phyloP scores from a whole-genome alignment of 2,329 filamentous ascomycete species.

The Neoscytalidium dimidiatum region DNA sequence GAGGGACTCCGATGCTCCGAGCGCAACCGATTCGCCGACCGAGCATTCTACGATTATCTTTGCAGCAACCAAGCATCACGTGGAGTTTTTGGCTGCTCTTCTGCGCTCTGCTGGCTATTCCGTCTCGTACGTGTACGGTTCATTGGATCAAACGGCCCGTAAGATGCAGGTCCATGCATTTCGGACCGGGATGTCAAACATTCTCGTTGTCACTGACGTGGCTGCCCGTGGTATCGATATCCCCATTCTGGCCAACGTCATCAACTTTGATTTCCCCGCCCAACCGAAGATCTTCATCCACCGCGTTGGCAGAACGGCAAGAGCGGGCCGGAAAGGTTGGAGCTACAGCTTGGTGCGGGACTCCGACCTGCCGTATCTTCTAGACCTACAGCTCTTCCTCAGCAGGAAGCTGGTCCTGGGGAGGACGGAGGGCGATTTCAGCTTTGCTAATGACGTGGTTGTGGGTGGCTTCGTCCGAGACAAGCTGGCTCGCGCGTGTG shows the following conservation, averaged over 20 bases:
- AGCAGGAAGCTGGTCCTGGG: conserved; percentile 81
- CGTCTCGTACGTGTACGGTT: conserved; percentile 92
- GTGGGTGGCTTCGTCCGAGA: conserved; percentile 76
- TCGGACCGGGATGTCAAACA: conserved; percentile 78
- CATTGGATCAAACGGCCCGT: conserved; percentile 89
- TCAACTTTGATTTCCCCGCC: conserved; percentile 97
- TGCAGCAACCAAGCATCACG: conserved; percentile 92
- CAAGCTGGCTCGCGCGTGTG: conserved; percentile 71
- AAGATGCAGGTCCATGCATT: conserved; percentile 93
- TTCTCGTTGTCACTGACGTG: conserved; percentile 94
- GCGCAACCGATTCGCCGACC: conserved; percentile 70
- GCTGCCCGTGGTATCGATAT: conserved; percentile 98
- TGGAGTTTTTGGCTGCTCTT: conserved; percentile 86
- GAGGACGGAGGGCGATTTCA: conserved; percentile 61
- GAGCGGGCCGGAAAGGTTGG: conserved; percentile 92
- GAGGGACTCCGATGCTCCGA: conserved; percentile 53
- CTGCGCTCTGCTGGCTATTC: conserved; percentile 81
- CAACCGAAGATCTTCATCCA: conserved; percentile 97
- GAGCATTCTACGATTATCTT: conserved; percentile 94
- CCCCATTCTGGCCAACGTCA: conserved; percentile 90
- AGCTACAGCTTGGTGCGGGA: conserved; percentile 90
- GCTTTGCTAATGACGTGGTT: conserved; percentile 81
- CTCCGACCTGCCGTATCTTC: conserved; percentile 83
- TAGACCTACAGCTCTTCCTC: conserved; percentile 93
- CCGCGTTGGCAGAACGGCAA: conserved; percentile 90